Evolutionary conservation across 192 early-diverging fungal species (phyloP), one percentile per base, ranked within the genome.

Genomic region (Rhizoclosmatium sp.): DNA sequence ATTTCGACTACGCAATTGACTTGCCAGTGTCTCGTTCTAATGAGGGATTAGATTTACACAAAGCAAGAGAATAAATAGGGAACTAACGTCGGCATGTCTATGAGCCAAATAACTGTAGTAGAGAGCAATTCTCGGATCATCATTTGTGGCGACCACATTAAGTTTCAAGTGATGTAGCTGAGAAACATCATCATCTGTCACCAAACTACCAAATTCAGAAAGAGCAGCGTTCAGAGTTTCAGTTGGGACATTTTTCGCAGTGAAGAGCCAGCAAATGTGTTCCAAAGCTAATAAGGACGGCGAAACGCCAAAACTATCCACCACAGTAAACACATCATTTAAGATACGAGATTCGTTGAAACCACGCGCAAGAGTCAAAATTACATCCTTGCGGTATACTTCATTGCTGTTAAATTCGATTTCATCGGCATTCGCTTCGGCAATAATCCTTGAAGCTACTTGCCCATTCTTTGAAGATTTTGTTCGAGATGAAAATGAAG

Each of bases 191-290:
- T 76, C 65, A 4, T 76, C 65, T 31, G 1, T 21, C 14, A 67
- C 21, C 47, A 76, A 23, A 16, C 64, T 64, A 5, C 75, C 75
- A 76, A 66, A 76, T 56, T 67, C 64, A 45, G 40, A 21, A 46
- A 76, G 47, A 23, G 62, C 64, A 4, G 47, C 42, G 2, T 51
- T 61, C 4, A 76, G n/a, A 49, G 41, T 39, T 39, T 76, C 75
- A 23, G 51, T 39, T 21, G 62, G 51, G 9, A 62, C 75, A 67
- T 7, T 4, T 14, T 21, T 2, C 2, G 14, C 23, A 12, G 12
- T 14, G 31, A 76, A 76, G 44, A 76, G 48, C 75, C 75, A 76
- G 19, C 12, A 3, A 9, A 78, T 23, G 59, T 78, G 66, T 48
- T 69, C 68, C 39, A 60, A 44, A 14, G 68, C 77, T 2, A 78